phyloP scores from a whole-genome alignment of 1,284 basidiomycete species.

The Sporisorium exsertum region DNA sequence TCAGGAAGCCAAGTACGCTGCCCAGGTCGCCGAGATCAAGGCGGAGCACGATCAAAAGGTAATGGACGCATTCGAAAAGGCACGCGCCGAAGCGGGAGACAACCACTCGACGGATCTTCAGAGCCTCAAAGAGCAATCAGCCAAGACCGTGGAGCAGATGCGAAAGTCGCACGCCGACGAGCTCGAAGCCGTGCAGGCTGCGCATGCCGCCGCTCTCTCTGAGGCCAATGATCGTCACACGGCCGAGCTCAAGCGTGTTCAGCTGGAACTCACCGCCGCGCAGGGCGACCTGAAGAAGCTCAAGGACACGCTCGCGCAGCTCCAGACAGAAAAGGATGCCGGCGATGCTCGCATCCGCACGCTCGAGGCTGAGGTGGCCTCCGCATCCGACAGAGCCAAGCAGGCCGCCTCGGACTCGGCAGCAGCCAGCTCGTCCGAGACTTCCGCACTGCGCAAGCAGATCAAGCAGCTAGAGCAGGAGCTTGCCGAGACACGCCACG shows the following conservation, averaged over 20 bases:
- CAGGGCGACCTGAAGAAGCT: constrained; percentile 50
- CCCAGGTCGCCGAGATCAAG: constrained; percentile 48
- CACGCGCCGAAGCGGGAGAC: constrained; percentile 52
- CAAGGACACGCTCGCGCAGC: constrained; percentile 34
- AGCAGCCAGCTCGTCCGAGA: constrained; percentile 31
- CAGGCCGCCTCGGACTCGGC: constrained; percentile 30
- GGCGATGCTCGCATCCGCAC: constrained; percentile 27
- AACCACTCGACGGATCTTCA: constrained; percentile 50
- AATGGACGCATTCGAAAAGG: constrained; percentile 51
- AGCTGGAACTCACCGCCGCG: constrained; percentile 44
- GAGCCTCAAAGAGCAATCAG: constrained; percentile 37
- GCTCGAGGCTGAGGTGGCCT: constrained; percentile 36
- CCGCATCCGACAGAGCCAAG: constrained; percentile 38
- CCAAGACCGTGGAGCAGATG: constrained; percentile 46
- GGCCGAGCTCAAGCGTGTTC: constrained; percentile 38
- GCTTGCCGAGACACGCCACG: constrained; percentile 34
- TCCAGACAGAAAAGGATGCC: constrained; percentile 43
- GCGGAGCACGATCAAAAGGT: constrained; percentile 52
- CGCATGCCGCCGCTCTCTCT: constrained; percentile 32
- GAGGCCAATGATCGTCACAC: constrained; percentile 30
- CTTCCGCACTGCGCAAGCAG: constrained; percentile 31
- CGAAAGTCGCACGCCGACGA: constrained; percentile 47
- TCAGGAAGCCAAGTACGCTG: constrained; percentile 43
- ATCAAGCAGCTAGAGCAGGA: constrained; percentile 39
- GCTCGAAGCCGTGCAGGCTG: constrained; percentile 31